A percentile compares a stretch with the other conserved stretches of the same genome.
phyloP scores from a whole-genome alignment of 768 basidiomycete genomes.

The Kwoniella newhampshirensis region DNA sequence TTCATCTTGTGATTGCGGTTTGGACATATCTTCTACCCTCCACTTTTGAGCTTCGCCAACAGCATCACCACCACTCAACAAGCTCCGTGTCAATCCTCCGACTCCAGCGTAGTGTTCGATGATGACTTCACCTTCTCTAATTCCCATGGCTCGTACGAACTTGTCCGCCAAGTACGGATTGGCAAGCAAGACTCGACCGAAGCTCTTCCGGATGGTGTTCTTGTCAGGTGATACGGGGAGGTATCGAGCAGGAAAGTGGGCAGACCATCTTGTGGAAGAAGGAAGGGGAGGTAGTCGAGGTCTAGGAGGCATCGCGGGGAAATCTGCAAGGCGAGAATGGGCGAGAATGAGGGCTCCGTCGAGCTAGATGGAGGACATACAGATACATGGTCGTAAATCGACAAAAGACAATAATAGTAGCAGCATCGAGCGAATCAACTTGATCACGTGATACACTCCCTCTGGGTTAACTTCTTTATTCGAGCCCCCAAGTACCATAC shows the following conservation, averaged over 20 bases:
- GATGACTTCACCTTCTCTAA: constrained; percentile 33
- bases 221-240: constrained; percentile 16
- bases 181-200: constrained; percentile 25
- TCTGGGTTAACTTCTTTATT: too few relatives aligned
- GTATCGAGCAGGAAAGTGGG: constrained; percentile 26
- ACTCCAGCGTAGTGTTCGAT: constrained; percentile 36
- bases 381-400: too few relatives aligned
- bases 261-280: constrained; percentile 20
- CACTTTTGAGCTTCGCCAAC: constrained; percentile 9
- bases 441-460: too few relatives aligned
- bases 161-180: constrained; percentile 23
- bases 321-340: too few relatives aligned
- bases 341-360: too few relatives aligned
- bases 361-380: too few relatives aligned
- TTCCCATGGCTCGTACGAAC: constrained; percentile 29
- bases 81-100: constrained; percentile 33
- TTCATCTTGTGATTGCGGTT: not conserved
- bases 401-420: too few relatives aligned
- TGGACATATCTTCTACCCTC: not conserved
- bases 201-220: constrained; percentile 18
- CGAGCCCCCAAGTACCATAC: too few relatives aligned
- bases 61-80: constrained; percentile 29
- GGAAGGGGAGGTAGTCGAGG: constrained; percentile 35
- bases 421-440: too few relatives aligned
- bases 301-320: too few relatives aligned